phyloP scores from a whole-genome alignment of 805 yeast species.

The Kuraishia molischiana region DNA sequence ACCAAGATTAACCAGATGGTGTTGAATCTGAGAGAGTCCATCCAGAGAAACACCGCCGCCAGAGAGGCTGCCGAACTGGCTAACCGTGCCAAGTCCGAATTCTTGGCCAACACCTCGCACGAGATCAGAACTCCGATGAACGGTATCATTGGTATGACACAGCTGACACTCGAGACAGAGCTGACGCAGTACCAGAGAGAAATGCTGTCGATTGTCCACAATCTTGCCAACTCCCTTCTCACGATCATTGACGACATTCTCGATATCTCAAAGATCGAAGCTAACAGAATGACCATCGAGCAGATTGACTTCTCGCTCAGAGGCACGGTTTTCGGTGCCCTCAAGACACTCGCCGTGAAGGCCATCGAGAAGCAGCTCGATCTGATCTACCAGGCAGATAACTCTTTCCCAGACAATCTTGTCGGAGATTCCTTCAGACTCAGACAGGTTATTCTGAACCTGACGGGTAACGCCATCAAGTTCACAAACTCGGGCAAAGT shows the following conservation, averaged over 20 bases:
- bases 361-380: constrained; percentile 82
- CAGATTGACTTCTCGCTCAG: constrained; percentile 79
- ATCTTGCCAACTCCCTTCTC: constrained; percentile 73
- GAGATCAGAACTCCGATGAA: constrained; percentile 89
- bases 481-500: constrained; percentile 81
- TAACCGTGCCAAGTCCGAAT: constrained; percentile 81
- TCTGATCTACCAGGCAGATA: constrained; percentile 72
- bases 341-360: constrained; percentile 82
- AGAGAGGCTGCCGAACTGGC: constrained; percentile 93
- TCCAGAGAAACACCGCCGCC: constrained; percentile 86
- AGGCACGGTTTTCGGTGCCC: constrained; percentile 84
- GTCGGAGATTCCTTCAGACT: constrained; percentile 86
- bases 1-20: constrained; percentile 75
- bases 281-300: constrained; percentile 88
- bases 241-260: constrained; percentile 85
- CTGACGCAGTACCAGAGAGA: constrained; percentile 87
- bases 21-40: constrained; percentile 75
- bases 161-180: constrained; percentile 78
- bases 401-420: constrained; percentile 77
- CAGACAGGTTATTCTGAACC: constrained; percentile 76
- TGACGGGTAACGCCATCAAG: constrained; percentile 86
- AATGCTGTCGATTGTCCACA: constrained; percentile 84
- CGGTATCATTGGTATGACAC: constrained; percentile 92
- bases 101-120: constrained; percentile 80
- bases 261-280: constrained; percentile 90